Evolutionary conservation across 257 asterid species (phyloP), one percentile per base, ranked within the genome.

Genomic region (Solanum boliviense): DNA sequence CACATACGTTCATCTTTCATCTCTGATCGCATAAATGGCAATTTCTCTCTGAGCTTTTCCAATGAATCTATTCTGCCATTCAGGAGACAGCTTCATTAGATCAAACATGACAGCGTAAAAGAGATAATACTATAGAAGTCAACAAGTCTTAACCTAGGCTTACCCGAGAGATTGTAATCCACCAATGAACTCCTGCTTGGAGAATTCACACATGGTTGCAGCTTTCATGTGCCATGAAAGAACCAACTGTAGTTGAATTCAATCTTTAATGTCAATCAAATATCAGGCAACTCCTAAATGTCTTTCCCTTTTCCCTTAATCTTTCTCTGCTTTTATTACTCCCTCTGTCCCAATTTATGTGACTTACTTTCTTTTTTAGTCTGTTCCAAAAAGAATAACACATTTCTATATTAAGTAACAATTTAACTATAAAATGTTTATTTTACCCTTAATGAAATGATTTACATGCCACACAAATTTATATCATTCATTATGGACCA

Each of bases 201-300:
- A 94, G 91, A 95, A 96, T 93, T 96, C 99, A 91, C 99, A 96
- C 99, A 96, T 96, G 25, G 99, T 96, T 67, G 98, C 98, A 90
- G 99, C 99, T 91, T 94, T 95, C 98, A 96, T 96, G 90, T 96
- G 99, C 94, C 93, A 93, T 72, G 95, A 92, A 71, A 92, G 83
- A 32, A 92, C 96, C 94, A 94, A 89, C 95, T 93, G 88, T 70
- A 89, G 23, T 86, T 41, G 84, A 67, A 38, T 85, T 44, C 29
- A 83, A 87, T 68, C 70, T 48, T 81, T 29, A 29, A 29, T 29
- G 44, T 81, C 85, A 81, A 48, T 81, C 38, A 81, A 46, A 29
- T 18, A 81, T 81, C 7, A 81, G 29, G 84, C 16, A 78, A 25
- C 65, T 78, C 84, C 36, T 39, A 38, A 13, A 76, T 38, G 34